Base-by-base conservation (phyloP, 1,284 basidiomycete species). In the Cryptococcus sp. region DNA sequence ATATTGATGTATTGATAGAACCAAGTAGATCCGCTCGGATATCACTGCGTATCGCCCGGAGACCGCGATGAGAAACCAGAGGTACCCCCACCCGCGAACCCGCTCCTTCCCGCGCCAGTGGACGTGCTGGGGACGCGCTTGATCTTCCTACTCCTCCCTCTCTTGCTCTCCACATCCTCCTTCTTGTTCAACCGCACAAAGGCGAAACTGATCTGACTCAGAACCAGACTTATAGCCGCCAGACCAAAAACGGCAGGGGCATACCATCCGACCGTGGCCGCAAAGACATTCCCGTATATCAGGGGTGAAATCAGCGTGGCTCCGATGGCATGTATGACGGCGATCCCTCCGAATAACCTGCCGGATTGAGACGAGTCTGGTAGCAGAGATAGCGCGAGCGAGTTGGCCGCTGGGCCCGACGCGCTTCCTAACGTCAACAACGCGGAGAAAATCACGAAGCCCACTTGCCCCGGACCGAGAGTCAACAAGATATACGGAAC, bases 401-500 rank as follows among this genome's bases (percentile, higher is more conserved):
- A 77, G 50, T 74, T 76, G 41, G 65, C 57, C 6, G 76, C 75
- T 1, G 79, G 73, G 15, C 53, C 52, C 3, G 64, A 54, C 4
- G 72, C 70, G 1, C 71, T 57, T 17, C 75, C 78, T 25, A 79
- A 62, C 0, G 74, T 70, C 13, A 71, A 35, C 2, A 74, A 16
- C 1, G 62, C 60, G 10, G 73, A 70, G 22, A 70, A 53, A 5
- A 68, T 17, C 44, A 80, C 58, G 62, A 78, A 79, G 23, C 68
- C 50, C 17, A 53, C 52, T 19, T 66, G 46, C 22, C 59, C 50
- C 8, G 64, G 57, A 55, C 70, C 62, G 50, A 72, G 47, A 2
- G 70, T 61, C 79, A 90, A 83, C 39, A 82, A 60, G 16, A 80
- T 61, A 69, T 86, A 88, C 11, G 82, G 78, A 48, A 85, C 38